These are phyloP conservation scores for Rhododendron simsii DNA, from an alignment of 148 eudicot genomes.

Conservation along the genomic window DNA sequence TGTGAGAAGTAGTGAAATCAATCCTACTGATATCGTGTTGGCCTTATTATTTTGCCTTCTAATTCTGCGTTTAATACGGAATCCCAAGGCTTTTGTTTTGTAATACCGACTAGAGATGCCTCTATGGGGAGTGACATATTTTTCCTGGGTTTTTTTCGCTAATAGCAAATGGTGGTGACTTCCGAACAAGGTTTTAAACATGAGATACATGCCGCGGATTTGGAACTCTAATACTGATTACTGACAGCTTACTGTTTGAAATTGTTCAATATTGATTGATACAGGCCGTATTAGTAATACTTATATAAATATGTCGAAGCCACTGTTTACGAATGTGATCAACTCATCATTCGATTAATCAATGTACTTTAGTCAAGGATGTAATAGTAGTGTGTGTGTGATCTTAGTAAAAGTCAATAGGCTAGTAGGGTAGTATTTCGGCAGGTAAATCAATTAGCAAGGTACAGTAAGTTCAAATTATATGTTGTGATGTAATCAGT, in stretches of 20 bases:
- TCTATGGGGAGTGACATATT: too few species aligned
- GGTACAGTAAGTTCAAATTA: too few species aligned
- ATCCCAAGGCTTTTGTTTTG: background rate
- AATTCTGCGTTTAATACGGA: background rate
- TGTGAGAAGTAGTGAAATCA: background rate
- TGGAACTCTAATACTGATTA: background rate
- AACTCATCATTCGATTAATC: background rate
- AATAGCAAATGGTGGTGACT: background rate
- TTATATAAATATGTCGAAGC: background rate
- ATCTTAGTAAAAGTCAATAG: too few species aligned
- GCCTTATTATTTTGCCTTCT: background rate
- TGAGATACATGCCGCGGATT: background rate
- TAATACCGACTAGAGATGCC: background rate
- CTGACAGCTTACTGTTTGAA: background rate
- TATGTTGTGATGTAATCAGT: too few species aligned
- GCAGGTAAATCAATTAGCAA: too few species aligned
- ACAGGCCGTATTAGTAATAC: background rate
- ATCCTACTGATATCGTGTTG: background rate
- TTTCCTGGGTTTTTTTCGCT: too few species aligned
- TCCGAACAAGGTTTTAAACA: background rate
- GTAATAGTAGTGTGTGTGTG: too few species aligned
- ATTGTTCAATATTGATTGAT: background rate
- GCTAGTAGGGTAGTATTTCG: too few species aligned
- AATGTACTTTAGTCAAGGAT: too few species aligned
- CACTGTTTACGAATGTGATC: background rate